phyloP scores from a whole-genome alignment of 2,329 filamentous ascomycete species.

The Neodidymelliopsis sp. region DNA sequence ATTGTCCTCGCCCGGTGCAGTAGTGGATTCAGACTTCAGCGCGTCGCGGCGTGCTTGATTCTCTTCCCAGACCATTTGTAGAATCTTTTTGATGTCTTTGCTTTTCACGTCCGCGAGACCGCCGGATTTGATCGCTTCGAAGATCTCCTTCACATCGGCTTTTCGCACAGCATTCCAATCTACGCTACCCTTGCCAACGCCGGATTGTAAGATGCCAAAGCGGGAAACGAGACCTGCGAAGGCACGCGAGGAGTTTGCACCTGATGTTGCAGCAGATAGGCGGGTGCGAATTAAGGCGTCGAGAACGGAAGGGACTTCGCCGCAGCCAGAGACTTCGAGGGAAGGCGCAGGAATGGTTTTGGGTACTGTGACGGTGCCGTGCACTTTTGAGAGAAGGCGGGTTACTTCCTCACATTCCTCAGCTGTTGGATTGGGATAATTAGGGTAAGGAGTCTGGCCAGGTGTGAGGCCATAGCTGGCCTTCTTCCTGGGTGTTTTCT shows the following conservation, averaged over 20 bases:
- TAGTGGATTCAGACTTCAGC: constrained; percentile 50
- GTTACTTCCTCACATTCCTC: constrained; percentile 76
- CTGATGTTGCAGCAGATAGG: constrained; percentile 67
- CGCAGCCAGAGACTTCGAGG: constrained; percentile 73
- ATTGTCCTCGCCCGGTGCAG: constrained; percentile 52
- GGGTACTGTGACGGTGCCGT: constrained; percentile 71
- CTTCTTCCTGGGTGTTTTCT: constrained; percentile 46
- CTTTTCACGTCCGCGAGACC: constrained; percentile 76
- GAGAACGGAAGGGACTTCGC: constrained; percentile 70
- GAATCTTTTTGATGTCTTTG: constrained; percentile 74
- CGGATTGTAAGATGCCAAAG: constrained; percentile 69
- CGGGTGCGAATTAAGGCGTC: constrained; percentile 70
- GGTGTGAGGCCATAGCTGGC: constrained; percentile 55
- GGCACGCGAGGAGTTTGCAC: constrained; percentile 69
- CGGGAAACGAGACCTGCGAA: constrained; percentile 69
- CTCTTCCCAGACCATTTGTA: constrained; percentile 75
- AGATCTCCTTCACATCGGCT: constrained; percentile 67
- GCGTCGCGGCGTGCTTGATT: constrained; percentile 66
- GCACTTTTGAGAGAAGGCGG: constrained; percentile 67
- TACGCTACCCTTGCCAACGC: constrained; percentile 74
- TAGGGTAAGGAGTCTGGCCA: constrained; percentile 70
- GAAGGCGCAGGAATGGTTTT: constrained; percentile 74
- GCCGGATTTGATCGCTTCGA: constrained; percentile 72
- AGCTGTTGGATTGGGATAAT: constrained; percentile 69
- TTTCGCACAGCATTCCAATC: constrained; percentile 75